phyloP scores from a whole-genome alignment of 768 basidiomycete species.

The Pisolithus microcarpus region DNA sequence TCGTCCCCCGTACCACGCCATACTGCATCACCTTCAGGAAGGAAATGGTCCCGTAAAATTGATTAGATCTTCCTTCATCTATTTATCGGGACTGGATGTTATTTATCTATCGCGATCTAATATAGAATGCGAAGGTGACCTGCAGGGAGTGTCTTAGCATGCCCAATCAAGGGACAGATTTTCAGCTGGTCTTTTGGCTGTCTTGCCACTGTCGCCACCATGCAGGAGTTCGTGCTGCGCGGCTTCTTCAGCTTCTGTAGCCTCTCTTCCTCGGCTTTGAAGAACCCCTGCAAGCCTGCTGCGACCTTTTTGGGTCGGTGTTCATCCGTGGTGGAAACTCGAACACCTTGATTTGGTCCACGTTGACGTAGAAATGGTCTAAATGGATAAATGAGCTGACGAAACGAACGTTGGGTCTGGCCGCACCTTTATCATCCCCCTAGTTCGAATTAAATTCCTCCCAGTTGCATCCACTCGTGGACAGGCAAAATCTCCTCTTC shows the following conservation, averaged over 20 bases:
- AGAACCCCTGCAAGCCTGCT: constrained; percentile 18
- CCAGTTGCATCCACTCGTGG: constrained; percentile 32
- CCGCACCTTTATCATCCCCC: constrained; percentile 22
- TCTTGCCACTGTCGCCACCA: constrained; percentile 28
- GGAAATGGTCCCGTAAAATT: constrained; percentile 70
- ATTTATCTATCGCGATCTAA: constrained; percentile 12
- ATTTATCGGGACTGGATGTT: constrained; percentile 9
- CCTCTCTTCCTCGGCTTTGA: constrained; percentile 18
- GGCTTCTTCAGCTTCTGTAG: constrained; percentile 15
- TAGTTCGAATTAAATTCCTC: constrained; percentile 19
- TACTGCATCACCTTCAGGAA: constrained; percentile 42
- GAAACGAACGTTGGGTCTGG: not conserved
- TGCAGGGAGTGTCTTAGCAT: not conserved
- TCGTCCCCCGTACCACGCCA: constrained; percentile 32
- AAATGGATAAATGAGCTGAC: not conserved
- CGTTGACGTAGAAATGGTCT: constrained; percentile 14
- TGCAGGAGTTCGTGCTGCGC: constrained; percentile 16
- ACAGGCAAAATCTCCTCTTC: constrained; percentile 29
- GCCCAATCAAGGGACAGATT: not conserved
- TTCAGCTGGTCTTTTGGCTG: constrained; percentile 9
- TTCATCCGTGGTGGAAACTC: constrained; percentile 5
- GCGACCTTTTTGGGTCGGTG: constrained; percentile 10
- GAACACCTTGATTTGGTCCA: constrained; percentile 10
- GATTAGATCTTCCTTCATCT: constrained; percentile 38
- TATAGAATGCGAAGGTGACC: not conserved